phyloP scores from a whole-genome alignment of 2,329 filamentous ascomycete species.

The Arthrocladium fulminans region DNA sequence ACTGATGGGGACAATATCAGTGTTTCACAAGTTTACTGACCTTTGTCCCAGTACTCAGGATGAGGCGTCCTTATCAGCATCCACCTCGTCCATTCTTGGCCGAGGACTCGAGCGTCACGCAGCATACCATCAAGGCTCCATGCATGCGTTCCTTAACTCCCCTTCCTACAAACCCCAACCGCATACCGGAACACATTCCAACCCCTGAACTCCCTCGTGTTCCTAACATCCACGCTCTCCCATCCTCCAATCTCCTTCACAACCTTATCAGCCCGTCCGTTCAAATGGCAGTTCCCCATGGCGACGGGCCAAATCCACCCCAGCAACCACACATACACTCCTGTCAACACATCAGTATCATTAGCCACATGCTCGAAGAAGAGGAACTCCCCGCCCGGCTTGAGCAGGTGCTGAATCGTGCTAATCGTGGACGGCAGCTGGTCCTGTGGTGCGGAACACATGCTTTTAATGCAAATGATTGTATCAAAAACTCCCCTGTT shows the following conservation, averaged over 20 bases:
- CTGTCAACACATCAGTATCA: conserved; percentile 13
- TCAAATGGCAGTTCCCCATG: conserved; percentile 20
- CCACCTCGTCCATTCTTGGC: not conserved
- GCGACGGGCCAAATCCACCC: conserved; percentile 19
- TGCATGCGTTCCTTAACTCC: not conserved
- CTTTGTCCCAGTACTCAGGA: too few species aligned
- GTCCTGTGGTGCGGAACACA: conserved; percentile 28
- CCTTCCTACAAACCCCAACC: conserved; percentile 10
- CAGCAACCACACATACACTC: conserved; percentile 16
- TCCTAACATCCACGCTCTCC: conserved; percentile 9
- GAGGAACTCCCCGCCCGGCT: conserved; percentile 39
- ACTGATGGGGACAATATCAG: not conserved
- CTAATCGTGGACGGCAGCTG: conserved; percentile 22
- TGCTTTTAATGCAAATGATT: conserved; percentile 36
- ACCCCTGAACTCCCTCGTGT: conserved; percentile 2
- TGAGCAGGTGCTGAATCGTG: conserved; percentile 37
- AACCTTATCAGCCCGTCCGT: conserved; percentile 17
- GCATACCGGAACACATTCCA: conserved; percentile 9
- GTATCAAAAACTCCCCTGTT: conserved; percentile 37
- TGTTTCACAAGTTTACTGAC: too few species aligned
- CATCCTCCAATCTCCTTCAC: conserved; percentile 17
- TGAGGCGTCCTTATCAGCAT: not conserved
- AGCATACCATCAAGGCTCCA: too few species aligned
- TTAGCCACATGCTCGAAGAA: conserved; percentile 38
- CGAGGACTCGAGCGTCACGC: too few species aligned